A percentile compares a stretch with the other conserved stretches of the same genome.
Evolutionary conservation across 306 rosid species (phyloP).

Genomic region (Fragaria ananassa): DNA sequence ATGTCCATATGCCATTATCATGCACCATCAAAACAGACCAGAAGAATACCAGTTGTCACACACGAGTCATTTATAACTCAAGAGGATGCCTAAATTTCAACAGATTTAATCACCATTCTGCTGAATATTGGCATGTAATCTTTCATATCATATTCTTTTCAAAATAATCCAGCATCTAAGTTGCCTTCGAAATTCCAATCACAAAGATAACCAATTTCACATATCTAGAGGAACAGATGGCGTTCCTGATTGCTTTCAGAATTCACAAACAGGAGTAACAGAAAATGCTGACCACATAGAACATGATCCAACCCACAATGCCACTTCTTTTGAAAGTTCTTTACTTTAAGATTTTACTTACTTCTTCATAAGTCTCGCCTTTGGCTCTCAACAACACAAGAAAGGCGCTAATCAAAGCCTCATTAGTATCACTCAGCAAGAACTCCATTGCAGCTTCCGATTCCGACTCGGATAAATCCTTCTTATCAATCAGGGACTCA

Average conservation of each 20-base stretch:
- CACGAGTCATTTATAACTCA: neutral
- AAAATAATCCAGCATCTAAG: neutral
- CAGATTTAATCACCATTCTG: neutral
- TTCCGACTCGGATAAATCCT: conserved; percentile 61
- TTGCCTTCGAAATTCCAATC: neutral
- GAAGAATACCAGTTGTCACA: neutral
- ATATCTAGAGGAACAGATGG: neutral
- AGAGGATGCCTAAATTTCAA: neutral
- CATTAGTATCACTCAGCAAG: conserved; percentile 56
- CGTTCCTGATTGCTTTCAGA: neutral
- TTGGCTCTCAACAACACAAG: conserved; percentile 84
- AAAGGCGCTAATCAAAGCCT: conserved; percentile 83
- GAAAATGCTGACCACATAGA: neutral
- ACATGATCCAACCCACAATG: neutral
- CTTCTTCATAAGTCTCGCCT: conserved; percentile 92
- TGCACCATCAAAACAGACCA: neutral
- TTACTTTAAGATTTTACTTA: conserved; percentile 15
- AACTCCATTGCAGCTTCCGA: conserved; percentile 70
- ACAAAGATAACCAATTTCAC: neutral
- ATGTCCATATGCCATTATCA: neutral
- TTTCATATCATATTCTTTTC: neutral
- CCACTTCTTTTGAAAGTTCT: neutral
- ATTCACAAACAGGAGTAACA: neutral
- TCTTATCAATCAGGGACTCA: conserved; percentile 60
- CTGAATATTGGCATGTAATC: neutral